phyloP scores from a whole-genome alignment of 1,139 yeast genomes.

The Yamadazyma diddensiae region DNA sequence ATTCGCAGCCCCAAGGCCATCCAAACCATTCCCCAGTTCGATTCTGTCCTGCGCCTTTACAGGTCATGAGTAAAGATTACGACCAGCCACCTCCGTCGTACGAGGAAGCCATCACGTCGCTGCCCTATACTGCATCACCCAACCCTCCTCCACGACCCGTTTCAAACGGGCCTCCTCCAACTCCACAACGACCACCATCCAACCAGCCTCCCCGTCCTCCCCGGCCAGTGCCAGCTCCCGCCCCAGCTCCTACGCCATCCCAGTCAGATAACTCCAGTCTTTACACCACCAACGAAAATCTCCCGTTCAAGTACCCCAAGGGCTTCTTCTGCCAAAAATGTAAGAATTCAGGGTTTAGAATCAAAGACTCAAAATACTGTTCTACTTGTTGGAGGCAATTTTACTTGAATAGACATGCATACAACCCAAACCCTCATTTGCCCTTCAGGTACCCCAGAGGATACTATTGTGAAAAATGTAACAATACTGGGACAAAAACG shows the following conservation, averaged over 20 bases:
- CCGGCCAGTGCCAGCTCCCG: conserved; percentile 4
- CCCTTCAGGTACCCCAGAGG: conserved; percentile 56
- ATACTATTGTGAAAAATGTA: conserved; percentile 65
- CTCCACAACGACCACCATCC: conserved; percentile 11
- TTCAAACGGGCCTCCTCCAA: conserved; percentile 9
- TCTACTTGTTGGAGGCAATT: conserved; percentile 34
- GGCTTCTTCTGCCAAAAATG: conserved; percentile 39
- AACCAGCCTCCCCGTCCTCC: conserved; percentile 12
- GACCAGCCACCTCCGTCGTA: conserved; percentile 18
- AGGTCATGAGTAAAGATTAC: no score
- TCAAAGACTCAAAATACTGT: conserved; percentile 29
- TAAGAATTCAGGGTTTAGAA: conserved; percentile 39
- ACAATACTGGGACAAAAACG: conserved; percentile 67
- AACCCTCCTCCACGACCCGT: conserved; percentile 4
- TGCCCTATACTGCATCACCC: not conserved
- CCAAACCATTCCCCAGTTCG: no score
- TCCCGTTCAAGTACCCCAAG: conserved; percentile 56
- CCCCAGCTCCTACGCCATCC: conserved; percentile 11
- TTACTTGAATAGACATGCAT: conserved; percentile 28
- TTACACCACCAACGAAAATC: conserved; percentile 30
- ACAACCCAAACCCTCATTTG: conserved; percentile 39
- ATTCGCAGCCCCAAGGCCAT: no score
- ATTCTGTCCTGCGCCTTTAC: no score
- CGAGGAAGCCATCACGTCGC: conserved; percentile 13
- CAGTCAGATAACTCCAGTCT: conserved; percentile 15